These are phyloP conservation scores for Anethum foeniculum DNA, from an alignment of 140 eudicot genomes.

Conservation along the genomic window DNA sequence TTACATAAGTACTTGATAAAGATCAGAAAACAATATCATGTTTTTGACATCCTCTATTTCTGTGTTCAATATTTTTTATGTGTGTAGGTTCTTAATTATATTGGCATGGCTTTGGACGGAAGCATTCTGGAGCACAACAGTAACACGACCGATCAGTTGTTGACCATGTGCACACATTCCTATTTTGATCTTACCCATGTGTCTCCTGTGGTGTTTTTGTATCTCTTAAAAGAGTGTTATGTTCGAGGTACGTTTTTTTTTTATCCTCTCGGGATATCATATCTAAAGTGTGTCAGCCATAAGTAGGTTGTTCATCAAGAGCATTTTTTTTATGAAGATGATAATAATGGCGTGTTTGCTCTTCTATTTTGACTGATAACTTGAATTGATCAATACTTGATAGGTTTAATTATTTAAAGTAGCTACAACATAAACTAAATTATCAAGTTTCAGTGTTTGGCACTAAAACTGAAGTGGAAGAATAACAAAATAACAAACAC, in stretches of 20 bases:
- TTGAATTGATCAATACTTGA: not conserved
- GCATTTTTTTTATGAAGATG: not conserved
- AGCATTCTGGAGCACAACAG: slow-evolving; percentile 16
- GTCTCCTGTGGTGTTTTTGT: slow-evolving; percentile 77
- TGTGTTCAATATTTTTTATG: not conserved
- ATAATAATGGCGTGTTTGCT: not conserved
- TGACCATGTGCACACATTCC: slow-evolving; percentile 53
- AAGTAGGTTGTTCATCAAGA: not conserved
- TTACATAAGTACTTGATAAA: not conserved
- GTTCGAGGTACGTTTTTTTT: slow-evolving; percentile 39
- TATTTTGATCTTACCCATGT: slow-evolving; percentile 74
- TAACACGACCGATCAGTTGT: slow-evolving; percentile 25
- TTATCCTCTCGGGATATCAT: not conserved
- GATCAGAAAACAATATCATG: not conserved
- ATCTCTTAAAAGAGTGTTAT: slow-evolving; percentile 79
- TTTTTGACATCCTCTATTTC: not conserved
- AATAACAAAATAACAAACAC: not conserved
- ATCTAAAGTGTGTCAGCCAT: not conserved
- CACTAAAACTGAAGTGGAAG: not conserved
- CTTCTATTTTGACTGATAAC: slow-evolving; percentile 1
- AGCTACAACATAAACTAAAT: not conserved
- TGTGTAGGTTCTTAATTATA: slow-evolving; percentile 16
- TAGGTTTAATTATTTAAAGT: not conserved
- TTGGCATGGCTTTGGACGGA: slow-evolving; percentile 42
- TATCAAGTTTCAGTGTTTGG: not conserved